Base-by-base conservation (phyloP, 768 basidiomycete species). In the Antrodiella citrinella region DNA sequence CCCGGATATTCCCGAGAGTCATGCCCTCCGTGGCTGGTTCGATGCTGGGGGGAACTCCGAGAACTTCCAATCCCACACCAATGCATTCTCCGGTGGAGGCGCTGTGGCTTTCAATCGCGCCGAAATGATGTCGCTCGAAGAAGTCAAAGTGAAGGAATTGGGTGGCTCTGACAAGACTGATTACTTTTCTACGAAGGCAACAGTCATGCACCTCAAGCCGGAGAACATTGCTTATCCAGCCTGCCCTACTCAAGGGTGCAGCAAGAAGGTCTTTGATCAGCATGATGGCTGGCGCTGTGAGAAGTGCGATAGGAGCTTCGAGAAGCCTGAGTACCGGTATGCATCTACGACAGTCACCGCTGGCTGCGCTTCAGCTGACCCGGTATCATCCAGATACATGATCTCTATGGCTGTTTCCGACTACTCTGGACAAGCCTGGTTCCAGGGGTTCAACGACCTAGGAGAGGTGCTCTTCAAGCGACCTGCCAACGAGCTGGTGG, bases 391-490 rank as follows among this genome's bases (percentile, higher is more conserved):
- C 51, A 88, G 86, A 48, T 91, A 87, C 57, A 83, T 95, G 60
- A 74, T 98, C 56, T 77, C 82, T 35, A 74, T 96, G 71, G 89
- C 88, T 44, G 84, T 91, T 2, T 79, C 90, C n/a, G 96, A 99
- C 65, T 79, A 83, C 69, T 88, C 91, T 15, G 84, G 82, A 19
- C 90, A 94, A 65, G 77, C 82, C 15, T 98, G 95, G 95, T 70
- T 97, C 42, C 89, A 90, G 54, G 91, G 88, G 3, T 99, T 99
- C 74, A 95, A 99, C 63, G 95, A 98, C 4, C 80, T 86, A 26
- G 96, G 92, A 3, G 65, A 81, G 47, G 69, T 72, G 3, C 67
- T 99, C 13, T 83, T 97, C 54, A 86, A 80, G 22, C 84, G 81
- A 69, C 68, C 78, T 25, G 95, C 91, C 10, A 80, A 92, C 58